Evolutionary conservation across 2,329 filamentous ascomycete species (phyloP).

Genomic region (Ilyonectria robusta): DNA sequence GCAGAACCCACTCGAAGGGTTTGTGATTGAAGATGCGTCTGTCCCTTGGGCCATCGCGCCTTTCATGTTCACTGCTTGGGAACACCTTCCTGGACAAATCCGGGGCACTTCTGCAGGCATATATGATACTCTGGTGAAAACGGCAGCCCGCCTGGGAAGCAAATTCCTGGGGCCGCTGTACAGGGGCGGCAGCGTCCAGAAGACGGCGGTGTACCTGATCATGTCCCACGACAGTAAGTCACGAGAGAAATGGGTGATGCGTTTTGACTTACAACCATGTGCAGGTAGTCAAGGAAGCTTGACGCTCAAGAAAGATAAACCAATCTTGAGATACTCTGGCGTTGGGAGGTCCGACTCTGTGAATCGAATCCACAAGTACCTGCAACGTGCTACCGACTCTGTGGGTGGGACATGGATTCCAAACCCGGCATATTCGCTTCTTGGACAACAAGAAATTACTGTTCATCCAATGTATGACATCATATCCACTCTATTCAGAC

Average conservation of each 20-base stretch:
- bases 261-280: background rate
- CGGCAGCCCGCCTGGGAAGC: conserved; percentile 55
- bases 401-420: conserved; percentile 73
- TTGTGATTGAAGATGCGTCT: conserved; percentile 75
- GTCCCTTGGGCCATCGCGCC: conserved; percentile 70
- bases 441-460: conserved; percentile 72
- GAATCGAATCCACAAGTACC: conserved; percentile 64
- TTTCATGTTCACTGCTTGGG: conserved; percentile 70
- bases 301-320: conserved; percentile 71
- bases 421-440: conserved; percentile 69
- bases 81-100: conserved; percentile 55
- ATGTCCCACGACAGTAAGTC: conserved; percentile 75
- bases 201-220: conserved; percentile 75
- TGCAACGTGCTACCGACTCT: conserved; percentile 68
- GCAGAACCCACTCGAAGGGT: conserved; percentile 71
- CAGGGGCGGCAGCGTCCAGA: conserved; percentile 68
- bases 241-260: background rate
- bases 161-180: conserved; percentile 69
- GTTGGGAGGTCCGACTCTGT: conserved; percentile 70
- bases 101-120: conserved; percentile 15
- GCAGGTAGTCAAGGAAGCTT: conserved; percentile 71
- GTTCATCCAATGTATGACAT: conserved; percentile 69
- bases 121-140: conserved; percentile 12
- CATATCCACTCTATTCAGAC: background rate
- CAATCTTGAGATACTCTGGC: conserved; percentile 71